A percentile compares a stretch with the other conserved stretches of the same genome.
Evolutionary conservation across 371 early-diverging fungal species (phyloP).

Genomic region (Mucor racemosus): DNA sequence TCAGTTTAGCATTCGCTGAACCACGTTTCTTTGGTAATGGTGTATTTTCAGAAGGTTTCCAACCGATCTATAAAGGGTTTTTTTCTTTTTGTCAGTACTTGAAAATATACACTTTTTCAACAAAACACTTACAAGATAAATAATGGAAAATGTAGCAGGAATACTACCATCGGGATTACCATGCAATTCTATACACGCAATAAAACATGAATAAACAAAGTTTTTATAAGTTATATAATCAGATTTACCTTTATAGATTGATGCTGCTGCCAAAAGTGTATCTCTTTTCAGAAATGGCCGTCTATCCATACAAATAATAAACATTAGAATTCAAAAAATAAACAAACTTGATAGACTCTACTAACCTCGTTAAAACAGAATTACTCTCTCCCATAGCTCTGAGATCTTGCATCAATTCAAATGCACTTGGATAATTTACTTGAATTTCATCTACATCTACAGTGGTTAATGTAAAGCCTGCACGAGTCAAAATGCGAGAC

Average conservation of each 20-base stretch:
- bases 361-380: constrained; percentile 79
- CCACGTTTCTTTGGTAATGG: constrained; percentile 78
- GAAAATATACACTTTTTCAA: neutral
- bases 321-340: neutral
- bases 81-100: too few species aligned
- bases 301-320: constrained; percentile 34
- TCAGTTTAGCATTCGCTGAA: constrained; percentile 72
- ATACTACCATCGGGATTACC: constrained; percentile 89
- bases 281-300: constrained; percentile 76
- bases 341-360: neutral
- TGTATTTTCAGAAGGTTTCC: constrained; percentile 82
- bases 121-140: constrained; percentile 66
- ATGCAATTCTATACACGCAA: constrained; percentile 69
- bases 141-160: constrained; percentile 94
- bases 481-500: constrained; percentile 78
- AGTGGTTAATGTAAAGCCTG: constrained; percentile 89
- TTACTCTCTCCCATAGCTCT: constrained; percentile 95
- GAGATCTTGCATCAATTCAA: constrained; percentile 91
- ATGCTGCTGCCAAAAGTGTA: constrained; percentile 82
- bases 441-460: constrained; percentile 94
- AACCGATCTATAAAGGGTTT: constrained; percentile 74
- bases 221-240: neutral
- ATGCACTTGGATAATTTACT: constrained; percentile 90
- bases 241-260: constrained; percentile 83
- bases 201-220: neutral